Base-by-base conservation (phyloP, 2,329 filamentous ascomycete species). In the Talaromyces atroroseus region DNA sequence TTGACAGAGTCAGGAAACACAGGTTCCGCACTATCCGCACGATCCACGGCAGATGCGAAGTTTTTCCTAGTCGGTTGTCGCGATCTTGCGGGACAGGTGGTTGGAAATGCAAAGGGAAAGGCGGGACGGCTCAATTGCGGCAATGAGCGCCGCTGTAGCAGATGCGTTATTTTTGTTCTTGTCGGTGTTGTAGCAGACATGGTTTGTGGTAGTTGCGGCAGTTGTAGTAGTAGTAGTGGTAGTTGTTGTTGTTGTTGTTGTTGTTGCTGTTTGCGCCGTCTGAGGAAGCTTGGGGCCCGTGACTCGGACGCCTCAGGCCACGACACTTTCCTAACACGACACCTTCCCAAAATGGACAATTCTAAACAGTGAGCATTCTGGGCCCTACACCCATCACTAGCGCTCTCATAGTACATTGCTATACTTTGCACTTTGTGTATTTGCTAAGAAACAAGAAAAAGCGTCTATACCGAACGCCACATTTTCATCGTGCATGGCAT, bases 1-100 rank as follows among this genome's bases (percentile, higher is more conserved):
- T 72, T 61, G 48, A 65, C 63, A 3, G 66, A 67, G 48, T 67
- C 64, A 16, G 70, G 66, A 48, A 70, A 70, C 2, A 20, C 38
- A n/a, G 20, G 56, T 26, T 48, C 21, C 34, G 5, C 16, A 32
- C 23, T 46, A 18, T 21, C 12, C 29, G 29, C 32, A 36, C 32
- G 32, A 36, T 16, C 32, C 32, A 36, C 12, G 32, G 32, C 14
- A 12, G 32, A 36, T 36, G 32, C 20, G 23, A 44, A 44, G 3
- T 21, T 20, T 21, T 23, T 20, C 20, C 12, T 18, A 11, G 29
- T 12, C 29, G 29, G 29, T 26, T 26, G 24, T 32, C 29, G 29
- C 29, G 29, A 32, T 32, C 7, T 32, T 40, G 36, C 36, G 14
- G n/a, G 36, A 16, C 14, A 11, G 36, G 3, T 18, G 14, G 32